These are phyloP conservation scores for Penicillium paxilli DNA, from an alignment of 495 filamentous ascomycete genomes.

Conservation along the genomic window DNA sequence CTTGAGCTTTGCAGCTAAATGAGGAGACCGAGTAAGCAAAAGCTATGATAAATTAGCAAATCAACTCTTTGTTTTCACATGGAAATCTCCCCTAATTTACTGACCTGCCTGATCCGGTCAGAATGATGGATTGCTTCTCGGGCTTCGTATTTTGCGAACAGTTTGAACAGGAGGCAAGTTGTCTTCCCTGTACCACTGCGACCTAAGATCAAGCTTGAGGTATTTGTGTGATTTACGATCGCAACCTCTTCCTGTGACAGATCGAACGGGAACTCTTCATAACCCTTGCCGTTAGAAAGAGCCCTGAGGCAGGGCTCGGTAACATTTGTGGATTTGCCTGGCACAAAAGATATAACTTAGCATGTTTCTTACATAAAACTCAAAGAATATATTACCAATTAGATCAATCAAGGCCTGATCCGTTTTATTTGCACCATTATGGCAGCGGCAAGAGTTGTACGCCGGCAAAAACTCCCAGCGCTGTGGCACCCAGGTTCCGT, in stretches of 20 bases:
- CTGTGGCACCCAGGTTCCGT: conserved; percentile 10
- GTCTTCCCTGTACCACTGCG: conserved; percentile 50
- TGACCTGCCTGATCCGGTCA: conserved; percentile 31
- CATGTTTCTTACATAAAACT: background rate
- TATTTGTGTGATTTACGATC: conserved; percentile 33
- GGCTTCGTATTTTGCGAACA: conserved; percentile 28
- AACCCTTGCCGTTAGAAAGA: conserved; percentile 4
- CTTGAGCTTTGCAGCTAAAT: conserved; percentile 35
- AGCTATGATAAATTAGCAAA: conserved; percentile 19
- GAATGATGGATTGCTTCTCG: conserved; percentile 1
- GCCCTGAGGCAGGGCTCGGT: conserved; percentile 33
- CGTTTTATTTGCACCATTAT: background rate
- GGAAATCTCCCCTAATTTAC: too few species aligned
- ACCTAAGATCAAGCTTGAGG: conserved; percentile 39
- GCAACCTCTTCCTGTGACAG: conserved; percentile 32
- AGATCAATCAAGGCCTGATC: conserved; percentile 20
- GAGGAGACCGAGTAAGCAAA: conserved; percentile 39
- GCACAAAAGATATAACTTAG: background rate
- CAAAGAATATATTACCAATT: conserved; percentile 16
- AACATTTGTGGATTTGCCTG: conserved; percentile 40
- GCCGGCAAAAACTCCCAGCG: background rate
- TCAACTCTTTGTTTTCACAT: background rate
- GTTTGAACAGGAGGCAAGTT: conserved; percentile 42
- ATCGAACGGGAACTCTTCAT: conserved; percentile 40
- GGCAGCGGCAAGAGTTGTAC: background rate